Evolutionary conservation across 768 basidiomycete genomes (phyloP).

Genomic region (Lentinus brumalis): DNA sequence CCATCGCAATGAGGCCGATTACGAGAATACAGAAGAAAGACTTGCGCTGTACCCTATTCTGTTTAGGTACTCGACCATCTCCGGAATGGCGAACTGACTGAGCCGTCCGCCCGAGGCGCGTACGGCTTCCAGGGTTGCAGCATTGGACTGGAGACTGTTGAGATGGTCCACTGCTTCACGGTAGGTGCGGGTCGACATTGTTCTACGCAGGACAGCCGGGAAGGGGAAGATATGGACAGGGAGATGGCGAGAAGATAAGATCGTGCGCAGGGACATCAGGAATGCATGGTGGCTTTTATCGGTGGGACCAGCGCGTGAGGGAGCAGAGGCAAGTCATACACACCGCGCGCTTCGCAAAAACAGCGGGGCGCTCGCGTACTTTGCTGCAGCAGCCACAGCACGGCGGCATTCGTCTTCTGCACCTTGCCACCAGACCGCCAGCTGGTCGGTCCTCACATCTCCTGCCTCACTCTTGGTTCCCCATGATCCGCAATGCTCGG

Average conservation of each 20-base stretch:
- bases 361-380: no score
- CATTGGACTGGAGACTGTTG: slow-evolving; percentile 89
- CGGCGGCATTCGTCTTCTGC: neutral
- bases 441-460: neutral
- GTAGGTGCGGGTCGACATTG: slow-evolving; percentile 69
- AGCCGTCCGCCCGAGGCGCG: slow-evolving; percentile 69
- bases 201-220: slow-evolving; percentile 25
- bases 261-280: slow-evolving; percentile 11
- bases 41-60: slow-evolving; percentile 86
- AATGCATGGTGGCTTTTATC: slow-evolving; percentile 1
- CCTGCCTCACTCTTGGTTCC: neutral
- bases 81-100: slow-evolving; percentile 68
- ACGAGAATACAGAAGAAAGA: slow-evolving; percentile 8
- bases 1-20: slow-evolving; percentile 19
- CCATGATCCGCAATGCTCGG: slow-evolving; percentile 14
- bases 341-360: neutral
- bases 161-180: slow-evolving; percentile 71
- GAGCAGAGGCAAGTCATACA: neutral
- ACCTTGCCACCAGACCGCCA: no score
- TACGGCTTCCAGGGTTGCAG: slow-evolving; percentile 84
- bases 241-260: slow-evolving; percentile 14
- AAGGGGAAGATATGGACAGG: slow-evolving; percentile 10
- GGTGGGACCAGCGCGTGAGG: neutral
- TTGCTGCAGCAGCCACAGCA: neutral
- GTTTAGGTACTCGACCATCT: slow-evolving; percentile 88